Conservation (phyloP, 441 rosid species). For the Populus hybrid region DNA sequence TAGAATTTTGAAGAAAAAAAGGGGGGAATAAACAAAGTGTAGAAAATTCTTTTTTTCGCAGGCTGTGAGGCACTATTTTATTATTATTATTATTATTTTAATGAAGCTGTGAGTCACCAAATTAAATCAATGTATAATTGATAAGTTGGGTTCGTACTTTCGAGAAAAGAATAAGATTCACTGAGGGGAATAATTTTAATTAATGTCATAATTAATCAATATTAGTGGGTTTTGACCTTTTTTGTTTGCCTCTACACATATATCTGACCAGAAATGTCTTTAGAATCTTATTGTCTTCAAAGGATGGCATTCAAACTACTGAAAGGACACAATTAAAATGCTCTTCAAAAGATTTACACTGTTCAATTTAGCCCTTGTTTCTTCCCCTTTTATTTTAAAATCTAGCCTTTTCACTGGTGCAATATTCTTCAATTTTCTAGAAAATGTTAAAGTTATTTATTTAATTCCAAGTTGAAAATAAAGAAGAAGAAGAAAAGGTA, state of each 20-base stretch:
- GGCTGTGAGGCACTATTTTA: not conserved
- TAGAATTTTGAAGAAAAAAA: not conserved
- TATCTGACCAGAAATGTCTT: not conserved
- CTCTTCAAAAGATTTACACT: not conserved
- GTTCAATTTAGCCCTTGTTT: too few species aligned
- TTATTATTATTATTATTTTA: too few species aligned
- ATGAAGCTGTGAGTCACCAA: not conserved
- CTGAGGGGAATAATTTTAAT: not conserved
- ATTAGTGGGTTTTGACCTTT: not conserved
- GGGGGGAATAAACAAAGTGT: not conserved
- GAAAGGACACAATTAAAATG: not conserved
- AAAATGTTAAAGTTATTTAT: too few species aligned
- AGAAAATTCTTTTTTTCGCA: too few species aligned
- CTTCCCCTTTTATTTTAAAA: too few species aligned
- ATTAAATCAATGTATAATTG: not conserved
- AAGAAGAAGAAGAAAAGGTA: too few species aligned
- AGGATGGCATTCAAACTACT: not conserved
- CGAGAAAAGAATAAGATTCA: not conserved
- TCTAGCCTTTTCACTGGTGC: too few species aligned
- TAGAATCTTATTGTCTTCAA: not conserved
- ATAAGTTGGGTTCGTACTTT: not conserved
- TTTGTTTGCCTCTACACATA: not conserved
- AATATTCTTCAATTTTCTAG: too few species aligned
- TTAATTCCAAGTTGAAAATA: too few species aligned
- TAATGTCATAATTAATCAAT: not conserved